phyloP scores from a whole-genome alignment of 2,329 filamentous ascomycete species.

The Phialocephala sp. region DNA sequence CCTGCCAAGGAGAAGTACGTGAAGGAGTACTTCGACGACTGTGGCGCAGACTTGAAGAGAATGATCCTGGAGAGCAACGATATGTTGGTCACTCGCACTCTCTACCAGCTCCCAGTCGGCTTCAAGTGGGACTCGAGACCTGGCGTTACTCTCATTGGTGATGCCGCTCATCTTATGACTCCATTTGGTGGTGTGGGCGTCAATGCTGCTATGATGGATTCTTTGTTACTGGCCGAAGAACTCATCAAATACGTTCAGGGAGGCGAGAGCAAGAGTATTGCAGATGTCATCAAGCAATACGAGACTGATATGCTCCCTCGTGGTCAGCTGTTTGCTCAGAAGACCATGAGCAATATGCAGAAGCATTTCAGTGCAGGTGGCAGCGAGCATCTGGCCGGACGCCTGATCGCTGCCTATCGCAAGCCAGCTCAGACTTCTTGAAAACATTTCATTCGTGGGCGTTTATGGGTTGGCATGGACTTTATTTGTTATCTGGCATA shows the following conservation, averaged over 20 bases:
- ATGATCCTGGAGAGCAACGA: slow-evolving; percentile 28
- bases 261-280: slow-evolving; percentile 21
- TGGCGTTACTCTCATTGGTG: slow-evolving; percentile 55
- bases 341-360: slow-evolving; percentile 30
- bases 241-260: slow-evolving; percentile 33
- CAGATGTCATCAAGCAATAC: slow-evolving; percentile 30
- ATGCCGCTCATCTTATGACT: slow-evolving; percentile 56
- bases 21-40: slow-evolving; percentile 30
- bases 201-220: slow-evolving; percentile 53
- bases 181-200: slow-evolving; percentile 56
- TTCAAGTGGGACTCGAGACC: slow-evolving; percentile 37
- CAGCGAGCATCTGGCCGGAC: slow-evolving; percentile 3
- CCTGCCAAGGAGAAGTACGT: slow-evolving; percentile 24
- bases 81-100: slow-evolving; percentile 28
- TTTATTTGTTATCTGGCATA: neutral
- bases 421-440: neutral
- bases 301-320: slow-evolving; percentile 34
- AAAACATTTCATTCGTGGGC: neutral
- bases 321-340: slow-evolving; percentile 30
- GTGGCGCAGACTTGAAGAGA: slow-evolving; percentile 31
- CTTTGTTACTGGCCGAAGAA: slow-evolving; percentile 47
- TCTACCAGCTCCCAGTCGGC: slow-evolving; percentile 44
- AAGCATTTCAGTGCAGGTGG: slow-evolving; percentile 34
- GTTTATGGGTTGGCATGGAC: neutral
- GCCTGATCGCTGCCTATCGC: slow-evolving; percentile 1